Conservation (phyloP, 371 early-diverging fungal genomes). For the Entomophthora muscae region DNA sequence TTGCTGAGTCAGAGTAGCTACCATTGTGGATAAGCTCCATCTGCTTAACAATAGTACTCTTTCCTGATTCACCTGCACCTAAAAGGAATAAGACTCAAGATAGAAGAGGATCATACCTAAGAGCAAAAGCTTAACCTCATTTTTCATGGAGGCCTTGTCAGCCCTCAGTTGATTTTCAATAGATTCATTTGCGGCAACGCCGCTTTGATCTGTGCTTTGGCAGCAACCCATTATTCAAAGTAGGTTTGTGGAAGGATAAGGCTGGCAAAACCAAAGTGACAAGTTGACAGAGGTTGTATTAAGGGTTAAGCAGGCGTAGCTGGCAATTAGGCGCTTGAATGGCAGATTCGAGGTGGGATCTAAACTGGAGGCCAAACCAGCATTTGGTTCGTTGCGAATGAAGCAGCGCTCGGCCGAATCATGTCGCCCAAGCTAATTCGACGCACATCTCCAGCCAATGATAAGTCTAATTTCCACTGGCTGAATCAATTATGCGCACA, state of each 20-base stretch:
- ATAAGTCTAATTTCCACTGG: no score
- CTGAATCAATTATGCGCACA: no score
- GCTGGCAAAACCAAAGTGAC: neutral
- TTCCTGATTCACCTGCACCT: slow-evolving; percentile 97
- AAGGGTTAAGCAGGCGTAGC: neutral
- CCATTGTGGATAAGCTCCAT: slow-evolving; percentile 91
- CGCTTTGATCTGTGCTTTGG: slow-evolving; percentile 60
- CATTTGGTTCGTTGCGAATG: no score
- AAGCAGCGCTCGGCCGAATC: no score
- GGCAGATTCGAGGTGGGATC: no score
- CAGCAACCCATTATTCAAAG: slow-evolving; percentile 68
- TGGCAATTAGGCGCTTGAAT: neutral
- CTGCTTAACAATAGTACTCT: slow-evolving; percentile 90
- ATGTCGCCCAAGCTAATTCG: no score
- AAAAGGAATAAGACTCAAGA: slow-evolving; percentile 1
- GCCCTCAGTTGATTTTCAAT: slow-evolving; percentile 75
- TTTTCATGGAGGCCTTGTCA: slow-evolving; percentile 53
- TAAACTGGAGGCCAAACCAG: no score
- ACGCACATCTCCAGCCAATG: no score
- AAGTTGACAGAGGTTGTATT: neutral
- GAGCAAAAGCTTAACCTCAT: slow-evolving; percentile 90
- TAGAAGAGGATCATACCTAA: slow-evolving; percentile 36
- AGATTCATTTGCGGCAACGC: slow-evolving; percentile 61
- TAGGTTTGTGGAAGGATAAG: neutral
- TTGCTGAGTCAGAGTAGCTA: slow-evolving; percentile 73